Evolutionary conservation across 2,329 filamentous ascomycete species (phyloP).

Genomic region (Cordyceps farinosa): DNA sequence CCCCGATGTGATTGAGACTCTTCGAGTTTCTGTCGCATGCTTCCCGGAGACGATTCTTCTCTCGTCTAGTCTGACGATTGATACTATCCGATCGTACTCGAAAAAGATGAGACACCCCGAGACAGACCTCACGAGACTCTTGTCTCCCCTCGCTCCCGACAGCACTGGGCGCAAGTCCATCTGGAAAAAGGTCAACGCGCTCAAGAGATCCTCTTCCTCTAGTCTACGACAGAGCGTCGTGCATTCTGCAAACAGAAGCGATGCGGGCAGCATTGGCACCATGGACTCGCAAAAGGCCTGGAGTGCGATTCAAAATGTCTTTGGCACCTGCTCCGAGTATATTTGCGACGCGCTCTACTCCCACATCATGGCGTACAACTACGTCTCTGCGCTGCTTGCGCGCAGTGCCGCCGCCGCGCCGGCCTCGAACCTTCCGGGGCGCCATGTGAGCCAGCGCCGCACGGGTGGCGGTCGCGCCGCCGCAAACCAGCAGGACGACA

Average conservation of each 20-base stretch:
- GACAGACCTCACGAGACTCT: conserved; percentile 24
- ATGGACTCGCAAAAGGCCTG: conserved; percentile 34
- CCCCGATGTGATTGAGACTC: conserved; percentile 50
- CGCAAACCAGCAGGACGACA: conserved; percentile 28
- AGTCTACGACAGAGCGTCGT: background rate
- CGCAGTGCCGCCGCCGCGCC: conserved; percentile 16
- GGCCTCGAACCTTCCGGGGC: conserved; percentile 14
- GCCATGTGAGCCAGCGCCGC: conserved; percentile 16
- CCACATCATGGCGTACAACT: conserved; percentile 58
- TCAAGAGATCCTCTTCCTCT: conserved; percentile 24
- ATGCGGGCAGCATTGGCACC: conserved; percentile 15
- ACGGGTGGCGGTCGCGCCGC: conserved; percentile 22
- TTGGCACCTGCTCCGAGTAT: conserved; percentile 49
- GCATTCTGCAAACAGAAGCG: conserved; percentile 6
- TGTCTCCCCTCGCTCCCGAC: conserved; percentile 20
- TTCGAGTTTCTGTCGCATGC: conserved; percentile 51
- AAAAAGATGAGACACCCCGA: conserved; percentile 47
- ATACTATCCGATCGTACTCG: conserved; percentile 55
- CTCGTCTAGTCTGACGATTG: conserved; percentile 52
- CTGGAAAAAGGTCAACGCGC: conserved; percentile 36
- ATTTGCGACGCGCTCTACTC: conserved; percentile 58
- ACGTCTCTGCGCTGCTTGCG: conserved; percentile 39
- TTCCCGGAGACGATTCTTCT: conserved; percentile 59
- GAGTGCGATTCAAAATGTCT: conserved; percentile 48
- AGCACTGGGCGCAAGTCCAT: conserved; percentile 29